Percentiles rank a stretch among this genome's conserved stretches.
These are phyloP conservation scores for Arthrinium phaeospermum DNA, from an alignment of 2,329 filamentous ascomycete species.

Conservation along the genomic window DNA sequence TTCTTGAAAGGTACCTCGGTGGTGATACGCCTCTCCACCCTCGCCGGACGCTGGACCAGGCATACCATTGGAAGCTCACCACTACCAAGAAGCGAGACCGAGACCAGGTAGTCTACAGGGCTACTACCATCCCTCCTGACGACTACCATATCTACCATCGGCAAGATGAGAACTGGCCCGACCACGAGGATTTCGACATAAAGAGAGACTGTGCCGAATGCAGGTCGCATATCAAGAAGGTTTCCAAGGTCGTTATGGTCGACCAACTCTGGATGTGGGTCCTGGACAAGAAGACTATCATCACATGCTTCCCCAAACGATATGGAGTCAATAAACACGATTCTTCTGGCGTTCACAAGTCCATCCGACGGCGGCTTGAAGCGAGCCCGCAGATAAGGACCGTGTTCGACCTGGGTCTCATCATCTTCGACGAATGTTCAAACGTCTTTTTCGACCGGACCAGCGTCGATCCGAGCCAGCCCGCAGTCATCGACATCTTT, in stretches of 20 bases:
- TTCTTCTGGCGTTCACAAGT: conserved; percentile 46
- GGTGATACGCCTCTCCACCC: conserved; percentile 46
- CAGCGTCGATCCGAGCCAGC: conserved; percentile 37
- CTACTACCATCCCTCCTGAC: conserved; percentile 34
- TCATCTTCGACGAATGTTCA: conserved; percentile 49
- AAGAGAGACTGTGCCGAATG: conserved; percentile 25
- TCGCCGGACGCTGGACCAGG: conserved; percentile 52
- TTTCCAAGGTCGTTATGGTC: conserved; percentile 45
- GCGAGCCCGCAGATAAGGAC: conserved; percentile 39
- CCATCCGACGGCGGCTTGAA: conserved; percentile 39
- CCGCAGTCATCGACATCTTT: conserved; percentile 49
- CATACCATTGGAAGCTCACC: conserved; percentile 47
- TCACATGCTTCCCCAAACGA: conserved; percentile 47
- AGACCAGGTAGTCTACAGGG: conserved; percentile 50
- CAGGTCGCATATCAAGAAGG: conserved; percentile 27
- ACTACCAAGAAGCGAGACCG: conserved; percentile 46
- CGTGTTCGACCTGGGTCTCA: conserved; percentile 47
- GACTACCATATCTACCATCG: conserved; percentile 31
- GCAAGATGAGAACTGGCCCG: background rate
- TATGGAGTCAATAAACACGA: conserved; percentile 50
- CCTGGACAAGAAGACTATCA: conserved; percentile 43
- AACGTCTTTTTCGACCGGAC: conserved; percentile 47
- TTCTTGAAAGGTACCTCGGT: conserved; percentile 42
- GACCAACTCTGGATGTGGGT: conserved; percentile 54
- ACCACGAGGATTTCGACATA: conserved; percentile 23